Percentiles rank a stretch among this genome's conserved stretches.
phyloP scores from a whole-genome alignment of 129 eudicot species.

The Cynara cardunculus region DNA sequence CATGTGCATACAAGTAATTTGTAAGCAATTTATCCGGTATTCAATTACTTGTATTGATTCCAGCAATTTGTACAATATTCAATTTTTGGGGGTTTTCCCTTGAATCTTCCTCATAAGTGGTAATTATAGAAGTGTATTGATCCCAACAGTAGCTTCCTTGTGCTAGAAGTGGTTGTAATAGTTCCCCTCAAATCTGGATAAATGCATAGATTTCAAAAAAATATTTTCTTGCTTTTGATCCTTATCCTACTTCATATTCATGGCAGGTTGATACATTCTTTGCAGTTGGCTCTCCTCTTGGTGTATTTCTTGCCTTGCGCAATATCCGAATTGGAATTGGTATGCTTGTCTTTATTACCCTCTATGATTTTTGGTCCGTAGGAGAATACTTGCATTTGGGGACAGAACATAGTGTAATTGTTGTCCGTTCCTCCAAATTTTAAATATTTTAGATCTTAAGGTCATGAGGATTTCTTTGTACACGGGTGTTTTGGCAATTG shows the following conservation, averaged over 20 bases:
- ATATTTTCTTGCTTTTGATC: constrained; percentile 1
- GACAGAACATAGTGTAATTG: neutral
- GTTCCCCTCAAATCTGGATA: neutral
- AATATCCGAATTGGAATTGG: constrained; percentile 93
- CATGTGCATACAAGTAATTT: too few species aligned
- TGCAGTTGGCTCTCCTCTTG: constrained; percentile 99
- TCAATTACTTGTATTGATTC: too few species aligned
- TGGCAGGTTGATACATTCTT: constrained; percentile 95
- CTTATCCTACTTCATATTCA: constrained; percentile 15
- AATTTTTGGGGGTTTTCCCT: too few species aligned
- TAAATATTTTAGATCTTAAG: neutral
- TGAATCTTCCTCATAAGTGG: too few species aligned
- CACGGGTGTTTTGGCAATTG: too few species aligned
- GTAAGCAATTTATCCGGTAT: too few species aligned
- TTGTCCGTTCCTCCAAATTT: neutral
- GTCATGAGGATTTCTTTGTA: neutral
- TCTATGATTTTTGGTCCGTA: neutral
- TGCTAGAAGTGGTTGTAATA: neutral
- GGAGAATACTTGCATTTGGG: neutral
- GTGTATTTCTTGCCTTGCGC: constrained; percentile 91
- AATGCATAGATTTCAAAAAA: neutral
- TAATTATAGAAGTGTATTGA: neutral
- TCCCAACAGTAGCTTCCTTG: neutral
- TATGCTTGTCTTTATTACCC: constrained; percentile 19
- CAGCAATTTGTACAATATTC: too few species aligned